These are phyloP conservation scores for Kwoniella shivajii DNA, from an alignment of 1,284 basidiomycete genomes.

Conservation along the genomic window DNA sequence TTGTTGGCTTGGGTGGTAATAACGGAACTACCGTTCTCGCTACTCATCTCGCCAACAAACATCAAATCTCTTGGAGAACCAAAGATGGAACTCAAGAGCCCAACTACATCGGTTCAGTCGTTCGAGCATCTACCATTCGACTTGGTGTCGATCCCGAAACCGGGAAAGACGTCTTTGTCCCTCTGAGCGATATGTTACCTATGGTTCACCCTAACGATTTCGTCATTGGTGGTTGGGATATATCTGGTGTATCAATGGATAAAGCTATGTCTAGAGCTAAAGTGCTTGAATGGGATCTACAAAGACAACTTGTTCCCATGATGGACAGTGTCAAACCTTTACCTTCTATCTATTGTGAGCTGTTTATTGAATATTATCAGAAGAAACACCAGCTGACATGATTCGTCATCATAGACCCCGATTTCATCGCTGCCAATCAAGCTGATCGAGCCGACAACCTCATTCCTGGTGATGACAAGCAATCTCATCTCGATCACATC, in stretches of 20 bases:
- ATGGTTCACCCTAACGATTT: conserved; percentile 99
- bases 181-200: conserved; percentile 89
- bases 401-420: conserved; percentile 58
- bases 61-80: conserved; percentile 94
- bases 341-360: conserved; percentile 81
- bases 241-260: conserved; percentile 81
- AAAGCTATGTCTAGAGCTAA: conserved; percentile 91
- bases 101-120: conserved; percentile 89
- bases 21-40: conserved; percentile 95
- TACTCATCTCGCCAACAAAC: conserved; percentile 92
- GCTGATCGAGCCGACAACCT: conserved; percentile 87
- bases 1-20: conserved; percentile 96
- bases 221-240: conserved; percentile 97
- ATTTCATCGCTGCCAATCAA: conserved; percentile 98
- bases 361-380: conserved; percentile 41
- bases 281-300: conserved; percentile 95
- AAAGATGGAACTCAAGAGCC: conserved; percentile 90
- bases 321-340: conserved; percentile 84
- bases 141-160: conserved; percentile 81
- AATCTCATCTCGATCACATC: conserved; percentile 87
- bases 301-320: conserved; percentile 87
- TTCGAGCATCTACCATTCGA: conserved; percentile 91
- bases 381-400: neutral
- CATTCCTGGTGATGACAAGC: conserved; percentile 83
- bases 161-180: conserved; percentile 91